Percentiles rank a stretch among this genome's conserved stretches.
Conservation (phyloP, 495 filamentous ascomycete species). For the Aspergillus ostianus region DNA sequence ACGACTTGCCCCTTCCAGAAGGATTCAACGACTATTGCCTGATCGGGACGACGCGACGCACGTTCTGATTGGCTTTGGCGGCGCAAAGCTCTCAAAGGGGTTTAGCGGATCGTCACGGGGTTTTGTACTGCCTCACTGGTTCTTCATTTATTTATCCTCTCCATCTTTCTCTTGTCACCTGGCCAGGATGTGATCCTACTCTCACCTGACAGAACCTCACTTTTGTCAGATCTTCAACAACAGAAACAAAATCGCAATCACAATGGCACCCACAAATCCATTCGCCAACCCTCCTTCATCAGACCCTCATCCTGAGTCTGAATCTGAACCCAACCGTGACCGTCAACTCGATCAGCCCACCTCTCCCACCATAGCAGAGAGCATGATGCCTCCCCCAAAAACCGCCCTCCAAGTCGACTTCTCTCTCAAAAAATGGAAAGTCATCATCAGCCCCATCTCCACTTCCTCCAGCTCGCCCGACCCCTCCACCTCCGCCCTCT, state of each 20-base stretch:
- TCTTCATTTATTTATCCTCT: too few relatives aligned
- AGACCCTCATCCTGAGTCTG: too few relatives aligned
- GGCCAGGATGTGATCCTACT: not conserved
- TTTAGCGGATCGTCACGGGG: not conserved
- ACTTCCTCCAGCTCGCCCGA: constrained; percentile 23
- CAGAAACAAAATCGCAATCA: not conserved
- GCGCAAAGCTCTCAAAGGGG: not conserved
- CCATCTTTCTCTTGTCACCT: too few relatives aligned
- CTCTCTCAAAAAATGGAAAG: constrained; percentile 29
- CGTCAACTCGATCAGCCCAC: not conserved
- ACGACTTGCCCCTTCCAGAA: not conserved
- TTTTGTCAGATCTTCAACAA: not conserved
- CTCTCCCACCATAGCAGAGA: not conserved
- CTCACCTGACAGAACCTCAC: not conserved
- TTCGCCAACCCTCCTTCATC: not conserved
- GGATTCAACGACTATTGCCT: not conserved
- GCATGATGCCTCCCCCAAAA: not conserved
- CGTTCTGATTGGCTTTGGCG: not conserved
- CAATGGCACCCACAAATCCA: not conserved
- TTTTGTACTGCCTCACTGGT: not conserved
- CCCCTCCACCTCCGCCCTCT: constrained; percentile 11
- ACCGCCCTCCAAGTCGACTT: constrained; percentile 24
- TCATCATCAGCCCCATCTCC: constrained; percentile 14
- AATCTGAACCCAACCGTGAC: not conserved
- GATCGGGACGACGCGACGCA: not conserved